These are phyloP conservation scores for Cercospora berteroae DNA, from an alignment of 2,329 filamentous ascomycete genomes.

Conservation along the genomic window DNA sequence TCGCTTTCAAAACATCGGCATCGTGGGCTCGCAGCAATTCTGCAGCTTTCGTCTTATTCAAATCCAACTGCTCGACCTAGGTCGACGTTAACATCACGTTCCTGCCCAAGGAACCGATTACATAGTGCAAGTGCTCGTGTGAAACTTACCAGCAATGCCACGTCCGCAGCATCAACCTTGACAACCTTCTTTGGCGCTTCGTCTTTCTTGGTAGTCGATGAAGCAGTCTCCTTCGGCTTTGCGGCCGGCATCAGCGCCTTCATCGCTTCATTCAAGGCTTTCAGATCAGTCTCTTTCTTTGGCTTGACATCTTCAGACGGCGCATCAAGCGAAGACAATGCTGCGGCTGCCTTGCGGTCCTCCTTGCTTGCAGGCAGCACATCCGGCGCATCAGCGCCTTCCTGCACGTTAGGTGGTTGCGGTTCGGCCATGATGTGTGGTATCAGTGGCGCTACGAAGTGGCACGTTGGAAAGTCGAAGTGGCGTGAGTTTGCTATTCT, in stretches of 20 bases:
- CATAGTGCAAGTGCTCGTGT: background rate
- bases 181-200: conserved; percentile 48
- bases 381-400: conserved; percentile 60
- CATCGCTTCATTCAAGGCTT: conserved; percentile 71
- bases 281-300: conserved; percentile 64
- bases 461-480: background rate
- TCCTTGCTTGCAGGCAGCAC: conserved; percentile 61
- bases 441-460: background rate
- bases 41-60: conserved; percentile 69
- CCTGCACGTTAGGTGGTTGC: conserved; percentile 57
- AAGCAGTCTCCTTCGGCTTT: conserved; percentile 48
- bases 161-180: conserved; percentile 72
- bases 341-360: conserved; percentile 73
- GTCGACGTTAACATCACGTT: background rate
- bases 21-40: conserved; percentile 71
- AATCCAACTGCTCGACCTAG: conserved; percentile 66
- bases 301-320: conserved; percentile 47
- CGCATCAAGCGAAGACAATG: conserved; percentile 67
- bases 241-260: conserved; percentile 51
- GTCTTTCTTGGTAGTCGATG: conserved; percentile 28
- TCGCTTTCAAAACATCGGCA: conserved; percentile 65
- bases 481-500: background rate
- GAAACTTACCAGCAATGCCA: conserved; percentile 62
- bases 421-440: conserved; percentile 57
- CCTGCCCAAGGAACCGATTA: background rate